Conservation (phyloP, 139 green algal genomes). For the Chlorella sp. region DNA sequence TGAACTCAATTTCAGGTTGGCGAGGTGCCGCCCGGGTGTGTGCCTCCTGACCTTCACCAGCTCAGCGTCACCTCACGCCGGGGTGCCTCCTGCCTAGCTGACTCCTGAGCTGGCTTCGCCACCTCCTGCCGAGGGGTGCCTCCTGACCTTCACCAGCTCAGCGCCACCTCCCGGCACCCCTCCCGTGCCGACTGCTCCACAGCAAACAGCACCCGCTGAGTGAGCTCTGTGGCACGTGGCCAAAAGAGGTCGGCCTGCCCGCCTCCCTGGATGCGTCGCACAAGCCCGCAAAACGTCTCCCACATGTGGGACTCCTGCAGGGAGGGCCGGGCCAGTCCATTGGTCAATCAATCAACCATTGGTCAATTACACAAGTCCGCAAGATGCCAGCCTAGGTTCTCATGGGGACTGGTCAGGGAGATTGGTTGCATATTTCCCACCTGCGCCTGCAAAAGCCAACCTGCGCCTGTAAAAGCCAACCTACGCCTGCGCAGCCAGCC, state of each 20-base stretch:
- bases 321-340: neutral
- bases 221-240: conserved; percentile 26
- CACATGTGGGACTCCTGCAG: conserved; percentile 49
- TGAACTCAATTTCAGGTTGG: too few species aligned
- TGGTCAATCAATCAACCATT: too few species aligned
- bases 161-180: neutral
- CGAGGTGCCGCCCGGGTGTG: too few species aligned
- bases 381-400: too few species aligned
- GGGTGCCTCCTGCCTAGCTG: too few species aligned
- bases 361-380: too few species aligned
- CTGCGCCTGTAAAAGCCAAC: neutral
- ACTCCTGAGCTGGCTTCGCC: too few species aligned
- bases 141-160: neutral
- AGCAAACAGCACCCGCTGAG: conserved; percentile 41
- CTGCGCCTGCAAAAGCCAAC: neutral
- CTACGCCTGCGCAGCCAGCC: neutral
- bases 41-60: neutral
- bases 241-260: conserved; percentile 31
- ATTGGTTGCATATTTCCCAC: too few species aligned
- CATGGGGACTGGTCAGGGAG: too few species aligned
- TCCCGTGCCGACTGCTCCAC: neutral
- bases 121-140: too few species aligned
- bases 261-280: neutral
- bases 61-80: neutral
- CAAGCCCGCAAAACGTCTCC: conserved; percentile 45